Conservation (phyloP, 305 asterid species). For the Ajuga reptans region DNA sequence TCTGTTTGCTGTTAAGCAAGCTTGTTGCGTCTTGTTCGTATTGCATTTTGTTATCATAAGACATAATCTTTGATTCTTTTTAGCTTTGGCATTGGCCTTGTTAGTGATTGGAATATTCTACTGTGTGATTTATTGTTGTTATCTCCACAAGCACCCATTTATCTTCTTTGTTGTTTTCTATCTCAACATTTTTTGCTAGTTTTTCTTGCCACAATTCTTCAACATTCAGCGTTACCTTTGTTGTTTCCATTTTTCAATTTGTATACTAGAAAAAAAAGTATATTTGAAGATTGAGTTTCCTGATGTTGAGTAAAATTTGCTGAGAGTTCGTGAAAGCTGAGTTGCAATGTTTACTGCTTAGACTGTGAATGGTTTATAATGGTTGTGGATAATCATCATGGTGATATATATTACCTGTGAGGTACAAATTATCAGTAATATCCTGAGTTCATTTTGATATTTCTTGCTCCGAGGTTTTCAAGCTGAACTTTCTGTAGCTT, state of each 20-base stretch:
- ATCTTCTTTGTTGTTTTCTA: not conserved
- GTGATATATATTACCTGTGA: not conserved
- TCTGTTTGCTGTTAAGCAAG: not conserved
- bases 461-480: not conserved
- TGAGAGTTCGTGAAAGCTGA: not conserved
- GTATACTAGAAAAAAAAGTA: not conserved
- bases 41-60: not conserved
- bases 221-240: not conserved
- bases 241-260: not conserved
- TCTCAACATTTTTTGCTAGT: not conserved
- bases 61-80: not conserved
- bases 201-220: not conserved
- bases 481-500: not conserved
- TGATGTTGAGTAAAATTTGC: not conserved
- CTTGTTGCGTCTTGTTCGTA: not conserved
- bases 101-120: not conserved
- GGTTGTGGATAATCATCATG: not conserved
- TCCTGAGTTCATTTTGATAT: not conserved
- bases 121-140: not conserved
- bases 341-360: not conserved
- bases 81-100: not conserved
- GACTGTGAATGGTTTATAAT: not conserved
- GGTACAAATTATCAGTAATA: not conserved
- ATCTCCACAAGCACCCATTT: not conserved
- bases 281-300: not conserved